Evolutionary conservation across 176 grass and related monocot species (phyloP).

Genomic region (Zizania latifolia): DNA sequence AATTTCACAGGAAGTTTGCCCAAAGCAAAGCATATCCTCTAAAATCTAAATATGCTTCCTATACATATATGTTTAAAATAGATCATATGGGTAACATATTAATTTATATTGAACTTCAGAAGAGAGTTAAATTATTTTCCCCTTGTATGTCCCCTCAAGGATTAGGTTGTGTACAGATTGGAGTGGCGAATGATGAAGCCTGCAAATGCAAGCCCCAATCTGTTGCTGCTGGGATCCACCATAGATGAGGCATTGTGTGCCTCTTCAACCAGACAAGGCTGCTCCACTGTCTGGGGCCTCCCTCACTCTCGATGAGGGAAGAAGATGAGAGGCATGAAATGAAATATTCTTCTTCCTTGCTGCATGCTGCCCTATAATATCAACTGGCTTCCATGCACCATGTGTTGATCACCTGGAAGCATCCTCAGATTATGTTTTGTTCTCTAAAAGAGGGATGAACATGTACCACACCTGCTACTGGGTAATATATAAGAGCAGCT

Average conservation of each 20-base stretch:
- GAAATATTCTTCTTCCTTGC: neutral
- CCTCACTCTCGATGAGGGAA: neutral
- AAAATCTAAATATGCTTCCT: no score
- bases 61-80: neutral
- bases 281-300: constrained; percentile 21
- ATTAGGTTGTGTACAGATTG: neutral
- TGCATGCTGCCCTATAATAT: neutral
- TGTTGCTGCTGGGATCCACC: neutral
- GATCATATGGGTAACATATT: neutral
- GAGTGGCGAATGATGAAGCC: constrained; percentile 14
- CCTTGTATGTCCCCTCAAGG: neutral
- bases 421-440: neutral
- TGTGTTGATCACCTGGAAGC: neutral
- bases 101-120: no score
- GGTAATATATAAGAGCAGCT: neutral
- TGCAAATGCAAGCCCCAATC: neutral
- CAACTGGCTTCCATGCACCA: neutral
- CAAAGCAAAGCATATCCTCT: neutral
- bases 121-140: neutral
- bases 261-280: constrained; percentile 30
- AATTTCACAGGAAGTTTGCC: neutral
- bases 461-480: neutral
- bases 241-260: constrained; percentile 21
- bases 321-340: neutral
- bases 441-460: neutral